Evolutionary conservation across 2,329 filamentous ascomycete species (phyloP).

Genomic region (Claviceps pusilla): DNA sequence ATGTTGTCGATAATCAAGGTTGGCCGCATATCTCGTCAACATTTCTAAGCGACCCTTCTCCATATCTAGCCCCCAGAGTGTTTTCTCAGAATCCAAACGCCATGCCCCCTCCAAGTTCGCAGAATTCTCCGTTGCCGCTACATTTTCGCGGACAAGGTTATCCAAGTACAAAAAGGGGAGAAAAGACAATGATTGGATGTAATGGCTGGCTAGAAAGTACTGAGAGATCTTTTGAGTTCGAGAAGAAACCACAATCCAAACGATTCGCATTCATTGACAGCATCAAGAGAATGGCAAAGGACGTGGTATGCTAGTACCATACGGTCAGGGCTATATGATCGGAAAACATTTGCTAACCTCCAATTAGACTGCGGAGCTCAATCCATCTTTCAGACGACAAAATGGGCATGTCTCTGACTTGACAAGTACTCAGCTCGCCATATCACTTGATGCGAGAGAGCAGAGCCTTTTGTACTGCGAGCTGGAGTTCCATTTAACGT

Average conservation of each 20-base stretch:
- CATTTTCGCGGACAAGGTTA: conserved; percentile 26
- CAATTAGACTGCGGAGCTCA: conserved; percentile 19
- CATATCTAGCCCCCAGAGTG: neutral
- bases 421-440: conserved; percentile 19
- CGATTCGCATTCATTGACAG: conserved; percentile 28
- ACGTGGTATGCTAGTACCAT: conserved; percentile 27
- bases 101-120: conserved; percentile 8
- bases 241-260: conserved; percentile 19
- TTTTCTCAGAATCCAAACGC: neutral
- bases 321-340: neutral
- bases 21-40: conserved; percentile 3
- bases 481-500: conserved; percentile 39
- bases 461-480: conserved; percentile 46
- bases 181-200: conserved; percentile 38
- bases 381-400: conserved; percentile 6
- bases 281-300: conserved; percentile 38
- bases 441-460: conserved; percentile 40
- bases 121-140: conserved; percentile 28
- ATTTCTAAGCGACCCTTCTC: neutral
- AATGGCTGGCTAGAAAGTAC: conserved; percentile 42
- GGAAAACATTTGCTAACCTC: conserved; percentile 8
- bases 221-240: conserved; percentile 10
- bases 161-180: conserved; percentile 24
- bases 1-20: conserved; percentile 10
- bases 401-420: neutral